Conservation (phyloP, 2,329 filamentous ascomycete genomes). For the Aspergillus jensenii region DNA sequence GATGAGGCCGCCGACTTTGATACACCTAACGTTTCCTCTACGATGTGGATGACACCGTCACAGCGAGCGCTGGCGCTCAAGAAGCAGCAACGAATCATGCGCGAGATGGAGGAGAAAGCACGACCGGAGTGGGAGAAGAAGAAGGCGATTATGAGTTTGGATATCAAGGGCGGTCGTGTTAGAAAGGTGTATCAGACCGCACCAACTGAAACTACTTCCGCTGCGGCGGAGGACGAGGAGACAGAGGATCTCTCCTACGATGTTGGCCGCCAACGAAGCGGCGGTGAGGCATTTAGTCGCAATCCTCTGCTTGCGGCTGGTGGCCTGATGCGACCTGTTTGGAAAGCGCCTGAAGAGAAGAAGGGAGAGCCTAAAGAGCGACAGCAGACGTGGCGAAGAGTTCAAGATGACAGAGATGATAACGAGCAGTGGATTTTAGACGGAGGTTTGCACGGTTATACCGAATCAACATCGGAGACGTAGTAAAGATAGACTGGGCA, state of each 20-base stretch:
- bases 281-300: constrained; percentile 40
- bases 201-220: constrained; percentile 22
- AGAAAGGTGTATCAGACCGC: constrained; percentile 53
- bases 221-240: constrained; percentile 19
- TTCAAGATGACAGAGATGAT: constrained; percentile 49
- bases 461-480: constrained; percentile 4
- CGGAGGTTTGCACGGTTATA: constrained; percentile 42
- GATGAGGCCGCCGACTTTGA: constrained; percentile 81
- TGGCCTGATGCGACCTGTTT: constrained; percentile 46
- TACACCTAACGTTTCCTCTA: constrained; percentile 59
- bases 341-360: constrained; percentile 39
- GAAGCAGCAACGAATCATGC: constrained; percentile 76
- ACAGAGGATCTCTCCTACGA: constrained; percentile 15
- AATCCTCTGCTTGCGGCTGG: constrained; percentile 47
- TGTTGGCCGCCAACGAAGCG: constrained; percentile 17
- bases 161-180: constrained; percentile 74
- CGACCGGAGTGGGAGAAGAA: constrained; percentile 87
- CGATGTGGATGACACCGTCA: constrained; percentile 80
- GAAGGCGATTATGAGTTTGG: constrained; percentile 79
- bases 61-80: constrained; percentile 82
- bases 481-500: background rate
- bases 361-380: constrained; percentile 25
- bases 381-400: constrained; percentile 47
- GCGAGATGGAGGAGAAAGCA: constrained; percentile 84
- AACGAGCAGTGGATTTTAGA: constrained; percentile 51